These are phyloP conservation scores for Coprinopsis cinerea DNA, from an alignment of 768 basidiomycete species.

Conservation along the genomic window DNA sequence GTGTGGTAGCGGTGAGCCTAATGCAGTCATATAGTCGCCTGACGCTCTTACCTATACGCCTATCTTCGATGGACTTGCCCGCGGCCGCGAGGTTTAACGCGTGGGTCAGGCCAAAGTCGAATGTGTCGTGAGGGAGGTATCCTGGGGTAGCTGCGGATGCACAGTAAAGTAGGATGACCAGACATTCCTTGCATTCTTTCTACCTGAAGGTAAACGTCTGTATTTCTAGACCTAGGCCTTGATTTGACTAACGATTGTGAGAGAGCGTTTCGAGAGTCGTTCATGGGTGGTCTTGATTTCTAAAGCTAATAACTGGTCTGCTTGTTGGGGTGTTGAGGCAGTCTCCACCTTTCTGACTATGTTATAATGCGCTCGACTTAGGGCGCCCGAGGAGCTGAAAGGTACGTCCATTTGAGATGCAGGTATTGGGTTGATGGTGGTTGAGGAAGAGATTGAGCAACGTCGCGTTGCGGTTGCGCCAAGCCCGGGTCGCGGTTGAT, in stretches of 20 bases:
- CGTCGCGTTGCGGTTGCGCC: no score
- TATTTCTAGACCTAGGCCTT: neutral
- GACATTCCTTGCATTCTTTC: conserved; percentile 59
- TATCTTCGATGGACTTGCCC: conserved; percentile 52
- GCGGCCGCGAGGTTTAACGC: conserved; percentile 75
- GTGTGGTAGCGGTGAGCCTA: neutral
- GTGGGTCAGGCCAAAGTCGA: conserved; percentile 70
- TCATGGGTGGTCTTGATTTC: conserved; percentile 56
- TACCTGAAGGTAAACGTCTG: conserved; percentile 21
- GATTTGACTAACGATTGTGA: conserved; percentile 48
- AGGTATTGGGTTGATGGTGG: no score
- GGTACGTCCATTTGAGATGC: conserved; percentile 58
- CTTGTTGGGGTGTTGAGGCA: conserved; percentile 47
- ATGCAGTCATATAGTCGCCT: conserved; percentile 2
- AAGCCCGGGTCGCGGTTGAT: no score
- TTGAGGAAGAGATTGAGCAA: no score
- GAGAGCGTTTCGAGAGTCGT: conserved; percentile 42
- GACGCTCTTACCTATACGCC: conserved; percentile 50
- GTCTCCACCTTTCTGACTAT: conserved; percentile 71
- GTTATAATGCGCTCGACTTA: conserved; percentile 68
- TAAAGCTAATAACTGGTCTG: conserved; percentile 52
- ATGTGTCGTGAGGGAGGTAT: conserved; percentile 33
- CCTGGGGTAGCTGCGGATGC: conserved; percentile 42
- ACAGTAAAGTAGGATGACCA: conserved; percentile 71
- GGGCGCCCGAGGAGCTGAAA: conserved; percentile 72